Percentiles rank a stretch among this genome's conserved stretches.
These are phyloP conservation scores for Ormosia emarginata DNA, from an alignment of 306 rosid genomes.

Conservation along the genomic window DNA sequence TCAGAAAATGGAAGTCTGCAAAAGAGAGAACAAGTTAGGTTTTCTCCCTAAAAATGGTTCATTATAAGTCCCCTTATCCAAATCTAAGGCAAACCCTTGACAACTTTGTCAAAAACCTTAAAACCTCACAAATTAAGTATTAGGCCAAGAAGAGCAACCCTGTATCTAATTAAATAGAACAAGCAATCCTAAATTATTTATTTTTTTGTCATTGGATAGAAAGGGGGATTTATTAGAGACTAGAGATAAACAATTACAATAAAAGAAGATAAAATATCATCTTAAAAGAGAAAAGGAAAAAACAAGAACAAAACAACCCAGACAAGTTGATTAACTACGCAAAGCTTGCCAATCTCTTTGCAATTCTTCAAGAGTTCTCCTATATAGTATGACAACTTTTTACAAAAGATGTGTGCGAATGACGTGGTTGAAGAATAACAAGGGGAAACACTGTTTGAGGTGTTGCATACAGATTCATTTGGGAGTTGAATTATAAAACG, in stretches of 20 bases:
- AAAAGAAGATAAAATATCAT: neutral
- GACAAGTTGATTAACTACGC: neutral
- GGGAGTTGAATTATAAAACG: too few species aligned
- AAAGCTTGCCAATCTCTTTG: neutral
- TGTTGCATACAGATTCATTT: too few species aligned
- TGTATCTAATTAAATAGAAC: neutral
- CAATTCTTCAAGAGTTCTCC: too few species aligned
- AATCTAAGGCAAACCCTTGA: slow-evolving; percentile 6
- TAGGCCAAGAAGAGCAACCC: neutral
- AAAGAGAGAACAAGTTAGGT: neutral
- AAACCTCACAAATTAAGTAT: slow-evolving; percentile 7
- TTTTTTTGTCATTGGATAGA: neutral
- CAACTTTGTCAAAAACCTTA: neutral
- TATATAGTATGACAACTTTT: too few species aligned
- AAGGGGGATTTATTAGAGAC: neutral
- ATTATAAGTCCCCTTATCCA: neutral
- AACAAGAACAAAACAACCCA: neutral
- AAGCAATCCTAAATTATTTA: neutral
- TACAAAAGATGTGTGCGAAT: too few species aligned
- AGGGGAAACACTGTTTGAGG: too few species aligned
- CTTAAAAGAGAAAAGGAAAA: neutral
- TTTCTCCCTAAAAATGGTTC: slow-evolving; percentile 11
- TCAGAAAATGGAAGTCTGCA: neutral
- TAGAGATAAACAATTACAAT: neutral
- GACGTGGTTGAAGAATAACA: too few species aligned